Evolutionary conservation across 768 basidiomycete species (phyloP).

Genomic region (Phylloporus rhodoxanthus): DNA sequence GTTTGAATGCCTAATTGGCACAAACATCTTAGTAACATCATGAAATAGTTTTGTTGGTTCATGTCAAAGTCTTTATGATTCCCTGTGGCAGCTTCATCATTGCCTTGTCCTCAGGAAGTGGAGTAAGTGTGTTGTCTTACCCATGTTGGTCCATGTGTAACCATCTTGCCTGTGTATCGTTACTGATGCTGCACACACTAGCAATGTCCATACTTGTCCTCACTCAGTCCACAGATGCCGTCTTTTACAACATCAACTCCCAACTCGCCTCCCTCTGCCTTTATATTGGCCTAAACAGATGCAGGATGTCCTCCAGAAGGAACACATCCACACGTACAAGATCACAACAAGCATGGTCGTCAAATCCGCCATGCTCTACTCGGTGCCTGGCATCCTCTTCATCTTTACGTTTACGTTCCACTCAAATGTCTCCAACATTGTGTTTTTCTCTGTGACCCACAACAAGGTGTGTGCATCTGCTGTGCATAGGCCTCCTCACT

Average conservation of each 20-base stretch:
- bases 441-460: slow-evolving; percentile 30
- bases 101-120: slow-evolving; percentile 13
- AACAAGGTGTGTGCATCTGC: slow-evolving; percentile 22
- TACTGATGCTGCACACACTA: slow-evolving; percentile 1
- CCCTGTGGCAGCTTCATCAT: too few relatives aligned
- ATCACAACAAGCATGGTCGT: slow-evolving; percentile 29
- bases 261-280: slow-evolving; percentile 27
- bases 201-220: slow-evolving; percentile 15
- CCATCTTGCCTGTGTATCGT: too few relatives aligned
- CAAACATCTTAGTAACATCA: too few relatives aligned
- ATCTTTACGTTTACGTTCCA: slow-evolving; percentile 25
- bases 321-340: slow-evolving; percentile 21
- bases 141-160: slow-evolving; percentile 13
- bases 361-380: slow-evolving; percentile 32
- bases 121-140: slow-evolving; percentile 11
- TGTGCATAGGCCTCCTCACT: background rate
- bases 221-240: slow-evolving; percentile 1
- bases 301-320: slow-evolving; percentile 9
- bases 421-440: slow-evolving; percentile 26
- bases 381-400: slow-evolving; percentile 26
- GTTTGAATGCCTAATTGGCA: too few relatives aligned
- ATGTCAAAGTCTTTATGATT: too few relatives aligned
- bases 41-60: too few relatives aligned
- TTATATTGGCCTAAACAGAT: slow-evolving; percentile 19
- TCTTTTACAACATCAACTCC: slow-evolving; percentile 17